Base-by-base conservation (phyloP, 1,284 basidiomycete genomes). In the Fomes fomentarius region DNA sequence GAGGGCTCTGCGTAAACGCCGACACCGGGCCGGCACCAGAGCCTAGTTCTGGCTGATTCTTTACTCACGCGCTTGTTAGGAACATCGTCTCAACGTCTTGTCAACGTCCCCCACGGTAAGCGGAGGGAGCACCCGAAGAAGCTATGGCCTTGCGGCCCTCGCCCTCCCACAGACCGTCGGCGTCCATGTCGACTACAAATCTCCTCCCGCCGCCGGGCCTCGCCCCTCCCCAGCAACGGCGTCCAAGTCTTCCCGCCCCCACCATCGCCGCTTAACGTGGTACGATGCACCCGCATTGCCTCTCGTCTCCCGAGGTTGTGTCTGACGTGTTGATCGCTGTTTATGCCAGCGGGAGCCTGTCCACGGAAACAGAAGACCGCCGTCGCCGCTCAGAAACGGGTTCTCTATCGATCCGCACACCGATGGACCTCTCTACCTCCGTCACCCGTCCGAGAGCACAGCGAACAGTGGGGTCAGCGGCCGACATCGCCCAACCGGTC, bases 351-450 rank as follows among this genome's bases (percentile, higher is more conserved):
- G 73, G 25, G 70, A 74, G 47, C 70, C 73, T 10, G 69, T 71
- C 5, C 63, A 66, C 47, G 69, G 66, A 3, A 62, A 69, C 69
- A 71, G 74, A 50, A 74, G 87, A 39, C 82, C 86, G 6, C 82
- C 81, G 15, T 90, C 87, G 11, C 87, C 88, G 8, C 79, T 90
- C 7, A 78, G 88, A 17, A 85, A 88, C 57, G 78, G 76, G 30
- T 79, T 79, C 60, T 71, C 79, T 8, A 74, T 78, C 52, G 76
- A 82, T 63, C 71, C 65, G 52, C 75, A 75, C 21, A 83, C 76
- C n/a, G 85, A 75, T 72, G 64, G 71, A 78, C 51, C 77, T 78
- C 40, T 79, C 75, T 25, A 78, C 78, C 14, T 74, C 76, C 39
- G n/a, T n/a, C 72, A 78, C 49, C 76, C 79, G 15, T 72, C 76